These are phyloP conservation scores for Metarhizium anisopliae DNA, from an alignment of 2,329 filamentous ascomycete species.

Conservation along the genomic window DNA sequence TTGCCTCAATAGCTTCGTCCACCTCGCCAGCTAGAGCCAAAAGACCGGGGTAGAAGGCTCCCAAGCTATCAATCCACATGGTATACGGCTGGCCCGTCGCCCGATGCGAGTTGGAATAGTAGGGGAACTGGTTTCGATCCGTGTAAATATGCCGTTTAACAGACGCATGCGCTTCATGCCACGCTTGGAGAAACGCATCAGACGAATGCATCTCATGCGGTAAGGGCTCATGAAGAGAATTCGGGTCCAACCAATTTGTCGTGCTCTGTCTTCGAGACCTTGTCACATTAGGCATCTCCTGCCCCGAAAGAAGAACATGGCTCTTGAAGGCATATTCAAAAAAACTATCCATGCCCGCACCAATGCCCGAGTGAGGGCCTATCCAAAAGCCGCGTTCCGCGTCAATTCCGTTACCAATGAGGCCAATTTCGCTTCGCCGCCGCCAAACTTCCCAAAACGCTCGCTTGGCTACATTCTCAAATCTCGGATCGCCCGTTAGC, in stretches of 20 bases:
- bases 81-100: slow-evolving; percentile 80
- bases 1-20: slow-evolving; percentile 83
- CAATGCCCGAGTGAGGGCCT: slow-evolving; percentile 82
- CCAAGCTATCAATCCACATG: slow-evolving; percentile 93
- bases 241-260: slow-evolving; percentile 51
- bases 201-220: slow-evolving; percentile 59
- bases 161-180: slow-evolving; percentile 76
- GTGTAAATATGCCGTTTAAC: slow-evolving; percentile 91
- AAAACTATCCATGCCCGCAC: slow-evolving; percentile 94
- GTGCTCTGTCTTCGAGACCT: slow-evolving; percentile 31
- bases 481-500: slow-evolving; percentile 76
- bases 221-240: slow-evolving; percentile 50
- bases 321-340: slow-evolving; percentile 97
- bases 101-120: slow-evolving; percentile 86
- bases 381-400: slow-evolving; percentile 88
- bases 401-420: slow-evolving; percentile 88
- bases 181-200: slow-evolving; percentile 70
- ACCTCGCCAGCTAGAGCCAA: slow-evolving; percentile 79
- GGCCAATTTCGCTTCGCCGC: slow-evolving; percentile 70
- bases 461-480: slow-evolving; percentile 79
- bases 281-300: slow-evolving; percentile 44
- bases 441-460: slow-evolving; percentile 98
- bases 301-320: slow-evolving; percentile 78
- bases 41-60: slow-evolving; percentile 89
- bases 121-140: slow-evolving; percentile 66